Base-by-base conservation (phyloP, 2,329 filamentous ascomycete genomes). In the Neofusicoccum ribis region DNA sequence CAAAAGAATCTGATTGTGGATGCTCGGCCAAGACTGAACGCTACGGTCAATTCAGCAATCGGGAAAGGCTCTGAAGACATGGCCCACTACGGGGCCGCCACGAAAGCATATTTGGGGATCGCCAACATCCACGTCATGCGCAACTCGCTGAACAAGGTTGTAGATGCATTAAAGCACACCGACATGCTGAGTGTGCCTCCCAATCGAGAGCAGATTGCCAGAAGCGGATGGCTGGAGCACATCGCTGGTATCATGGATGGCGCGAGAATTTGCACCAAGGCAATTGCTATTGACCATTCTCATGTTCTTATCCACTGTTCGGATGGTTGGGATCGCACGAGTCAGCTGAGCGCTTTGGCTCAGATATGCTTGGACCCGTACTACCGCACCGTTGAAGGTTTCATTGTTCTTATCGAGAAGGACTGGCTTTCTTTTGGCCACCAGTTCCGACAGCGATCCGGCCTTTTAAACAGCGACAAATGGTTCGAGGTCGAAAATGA, bases 81-180 rank as follows among this genome's bases (percentile, higher is more conserved):
- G 91, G 92, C 97, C 69, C 91, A 97, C 78, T 99, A 99, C 80
- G 92, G 90, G 67, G 94, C 93, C 72, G 92, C 93, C 15, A 90
- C 89, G 66, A 97, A 97, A 78, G 90, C 90, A 36, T 99, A 96
- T 74, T 85, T 99, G 64, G 95, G 92, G 68, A 99, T 99, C 72
- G 94, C 96, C 76, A 99, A 99, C 75, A 98, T 99, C 67, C 95
- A 99, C 74, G 93, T 97, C 68, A 99, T 99, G 95, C 87, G 95
- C 65, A 90, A 91, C 67, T 98, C 94, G 1, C 83, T 99, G 39
- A 89, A 90, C 70, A 94, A 90, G 70, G 91, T 99, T 20, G 84
- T 97, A 62, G 93, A 96, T 68, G 90, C 92, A 3, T 82, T 99
- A 72, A 97, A 96, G 74, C 94, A 98, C 70, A 92, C 93, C 2